These are phyloP conservation scores for Amphichorda felina DNA, from an alignment of 2,329 filamentous ascomycete genomes.

Conservation along the genomic window DNA sequence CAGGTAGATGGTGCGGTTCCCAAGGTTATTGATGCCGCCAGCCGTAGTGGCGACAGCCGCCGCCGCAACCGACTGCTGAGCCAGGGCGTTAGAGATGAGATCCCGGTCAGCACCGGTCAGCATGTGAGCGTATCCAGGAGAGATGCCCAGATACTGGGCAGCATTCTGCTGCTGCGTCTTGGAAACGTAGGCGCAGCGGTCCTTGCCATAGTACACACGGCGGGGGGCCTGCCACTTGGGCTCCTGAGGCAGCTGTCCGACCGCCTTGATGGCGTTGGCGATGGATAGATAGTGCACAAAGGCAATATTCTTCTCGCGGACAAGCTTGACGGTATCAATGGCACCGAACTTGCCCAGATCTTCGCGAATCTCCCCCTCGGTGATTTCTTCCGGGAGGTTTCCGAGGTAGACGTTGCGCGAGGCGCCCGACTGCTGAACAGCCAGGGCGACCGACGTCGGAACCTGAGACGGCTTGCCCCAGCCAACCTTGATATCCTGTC, in stretches of 20 bases:
- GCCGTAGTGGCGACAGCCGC: slow-evolving; percentile 94
- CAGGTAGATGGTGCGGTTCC: slow-evolving; percentile 94
- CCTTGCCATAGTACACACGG: slow-evolving; percentile 97
- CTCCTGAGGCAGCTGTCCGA: slow-evolving; percentile 91
- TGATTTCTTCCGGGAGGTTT: slow-evolving; percentile 80
- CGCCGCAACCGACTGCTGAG: slow-evolving; percentile 93
- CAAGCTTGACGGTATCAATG: slow-evolving; percentile 95
- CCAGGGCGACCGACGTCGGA: slow-evolving; percentile 90
- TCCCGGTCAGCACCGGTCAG: slow-evolving; percentile 93
- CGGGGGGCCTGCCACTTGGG: slow-evolving; percentile 92
- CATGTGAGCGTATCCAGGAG: slow-evolving; percentile 91
- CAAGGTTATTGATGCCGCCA: slow-evolving; percentile 92
- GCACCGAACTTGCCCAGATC: slow-evolving; percentile 93
- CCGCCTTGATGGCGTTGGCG: slow-evolving; percentile 95
- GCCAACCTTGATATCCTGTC: slow-evolving; percentile 98
- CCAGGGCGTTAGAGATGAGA: slow-evolving; percentile 88
- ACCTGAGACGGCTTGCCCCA: slow-evolving; percentile 99
- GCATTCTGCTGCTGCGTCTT: slow-evolving; percentile 99
- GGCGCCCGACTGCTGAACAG: slow-evolving; percentile 92
- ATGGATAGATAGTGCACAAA: slow-evolving; percentile 98
- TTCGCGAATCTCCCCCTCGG: slow-evolving; percentile 85
- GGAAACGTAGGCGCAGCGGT: slow-evolving; percentile 94
- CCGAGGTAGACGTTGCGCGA: slow-evolving; percentile 96
- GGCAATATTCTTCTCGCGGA: slow-evolving; percentile 93
- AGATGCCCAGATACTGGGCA: slow-evolving; percentile 93